phyloP scores from a whole-genome alignment of 192 early-diverging fungal species.

The Linnemannia elongata region DNA sequence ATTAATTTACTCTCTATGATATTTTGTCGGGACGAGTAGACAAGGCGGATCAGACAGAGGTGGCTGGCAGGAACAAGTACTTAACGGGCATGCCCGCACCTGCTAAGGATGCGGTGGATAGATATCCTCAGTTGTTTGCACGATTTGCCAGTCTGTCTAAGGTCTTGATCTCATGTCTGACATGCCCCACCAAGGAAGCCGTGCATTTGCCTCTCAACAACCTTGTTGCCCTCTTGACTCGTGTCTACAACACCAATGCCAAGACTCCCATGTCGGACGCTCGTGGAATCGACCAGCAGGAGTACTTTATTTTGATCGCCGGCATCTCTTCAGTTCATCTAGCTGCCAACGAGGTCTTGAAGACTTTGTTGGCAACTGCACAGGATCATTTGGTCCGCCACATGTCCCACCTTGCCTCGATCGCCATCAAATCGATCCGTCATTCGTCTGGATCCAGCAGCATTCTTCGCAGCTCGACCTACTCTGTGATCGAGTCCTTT shows the following conservation, averaged over 20 bases:
- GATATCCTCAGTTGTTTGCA: constrained; percentile 30
- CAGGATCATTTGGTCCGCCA: constrained; percentile 51
- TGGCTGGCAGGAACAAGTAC: constrained; percentile 59
- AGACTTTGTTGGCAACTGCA: constrained; percentile 48
- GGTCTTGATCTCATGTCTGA: constrained; percentile 33
- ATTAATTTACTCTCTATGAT: neutral
- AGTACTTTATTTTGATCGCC: constrained; percentile 62
- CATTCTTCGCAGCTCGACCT: constrained; percentile 53
- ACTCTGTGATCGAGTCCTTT: constrained; percentile 58
- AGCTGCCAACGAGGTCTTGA: constrained; percentile 56
- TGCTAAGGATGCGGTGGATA: constrained; percentile 50
- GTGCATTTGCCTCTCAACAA: constrained; percentile 66
- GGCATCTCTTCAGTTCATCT: constrained; percentile 62
- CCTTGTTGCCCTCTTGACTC: constrained; percentile 62
- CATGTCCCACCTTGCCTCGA: constrained; percentile 43
- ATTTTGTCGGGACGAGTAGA: constrained; percentile 15
- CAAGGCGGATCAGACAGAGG: constrained; percentile 42
- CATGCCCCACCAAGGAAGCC: constrained; percentile 53
- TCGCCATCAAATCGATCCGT: constrained; percentile 48
- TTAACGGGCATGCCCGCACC: constrained; percentile 51
- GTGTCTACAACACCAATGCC: constrained; percentile 61
- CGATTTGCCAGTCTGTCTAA: constrained; percentile 35
- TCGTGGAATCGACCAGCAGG: constrained; percentile 59
- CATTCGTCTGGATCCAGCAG: constrained; percentile 39
- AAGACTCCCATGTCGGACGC: constrained; percentile 52